Evolutionary conservation across 2,329 filamentous ascomycete species (phyloP).

Genomic region (Chaetoscypha palmicola): DNA sequence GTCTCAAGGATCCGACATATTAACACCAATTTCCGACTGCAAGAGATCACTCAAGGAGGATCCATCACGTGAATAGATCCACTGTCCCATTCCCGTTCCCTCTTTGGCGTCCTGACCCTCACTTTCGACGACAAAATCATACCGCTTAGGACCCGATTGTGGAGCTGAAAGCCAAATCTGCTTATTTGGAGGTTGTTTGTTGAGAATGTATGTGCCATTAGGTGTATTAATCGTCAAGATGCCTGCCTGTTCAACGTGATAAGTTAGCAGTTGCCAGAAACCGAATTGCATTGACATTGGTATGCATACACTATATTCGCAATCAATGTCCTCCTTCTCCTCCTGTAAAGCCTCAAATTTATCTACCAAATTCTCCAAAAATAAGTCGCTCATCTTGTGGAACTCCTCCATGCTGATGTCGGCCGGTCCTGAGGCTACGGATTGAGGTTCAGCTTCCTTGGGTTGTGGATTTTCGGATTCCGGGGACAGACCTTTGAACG

Average conservation of each 20-base stretch:
- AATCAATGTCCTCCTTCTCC: constrained; percentile 66
- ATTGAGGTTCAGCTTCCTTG: constrained; percentile 36
- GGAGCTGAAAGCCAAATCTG: constrained; percentile 96
- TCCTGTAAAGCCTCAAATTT: constrained; percentile 72
- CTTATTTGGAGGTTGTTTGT: constrained; percentile 97
- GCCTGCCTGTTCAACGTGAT: constrained; percentile 54
- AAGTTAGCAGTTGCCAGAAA: background rate
- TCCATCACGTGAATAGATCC: constrained; percentile 86
- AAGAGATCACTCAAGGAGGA: constrained; percentile 66
- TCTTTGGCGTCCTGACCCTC: constrained; percentile 75
- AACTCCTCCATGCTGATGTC: constrained; percentile 66
- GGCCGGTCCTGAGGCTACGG: constrained; percentile 46
- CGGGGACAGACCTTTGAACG: constrained; percentile 50
- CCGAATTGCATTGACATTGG: background rate
- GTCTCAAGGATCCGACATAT: constrained; percentile 32
- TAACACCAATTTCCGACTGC: constrained; percentile 66
- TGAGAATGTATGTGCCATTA: constrained; percentile 82
- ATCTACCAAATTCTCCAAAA: constrained; percentile 52
- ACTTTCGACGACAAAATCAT: constrained; percentile 73
- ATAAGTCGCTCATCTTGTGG: constrained; percentile 69
- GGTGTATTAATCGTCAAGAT: constrained; percentile 69
- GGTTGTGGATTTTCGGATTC: constrained; percentile 46
- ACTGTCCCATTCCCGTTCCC: constrained; percentile 64
- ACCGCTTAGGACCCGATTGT: constrained; percentile 84
- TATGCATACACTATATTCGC: constrained; percentile 74